Evolutionary conservation across 306 rosid species (phyloP).

Genomic region (Quercus cerris): DNA sequence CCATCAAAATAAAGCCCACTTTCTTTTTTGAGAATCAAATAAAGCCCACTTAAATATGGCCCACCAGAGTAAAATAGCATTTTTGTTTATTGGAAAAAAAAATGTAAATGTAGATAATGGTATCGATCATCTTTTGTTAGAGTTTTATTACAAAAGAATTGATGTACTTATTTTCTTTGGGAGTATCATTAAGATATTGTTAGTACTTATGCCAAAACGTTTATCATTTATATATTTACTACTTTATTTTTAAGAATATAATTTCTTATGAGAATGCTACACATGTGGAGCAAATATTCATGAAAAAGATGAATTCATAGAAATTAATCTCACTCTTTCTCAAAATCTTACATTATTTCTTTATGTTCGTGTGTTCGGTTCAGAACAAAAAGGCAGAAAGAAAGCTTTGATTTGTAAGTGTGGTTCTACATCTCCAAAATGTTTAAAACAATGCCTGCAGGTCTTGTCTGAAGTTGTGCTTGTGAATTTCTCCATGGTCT

Average conservation of each 20-base stretch:
- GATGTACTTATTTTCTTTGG: too few species aligned
- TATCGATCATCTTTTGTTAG: background rate
- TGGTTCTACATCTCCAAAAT: too few species aligned
- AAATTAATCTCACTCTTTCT: background rate
- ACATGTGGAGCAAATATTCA: background rate
- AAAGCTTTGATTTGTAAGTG: too few species aligned
- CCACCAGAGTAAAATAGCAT: background rate
- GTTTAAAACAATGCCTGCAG: too few species aligned
- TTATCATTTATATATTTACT: background rate
- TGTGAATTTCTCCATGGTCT: too few species aligned
- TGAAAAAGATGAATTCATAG: background rate
- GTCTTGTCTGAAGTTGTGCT: too few species aligned
- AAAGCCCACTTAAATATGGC: background rate
- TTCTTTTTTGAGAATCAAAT: too few species aligned
- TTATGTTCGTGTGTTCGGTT: background rate
- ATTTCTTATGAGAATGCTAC: background rate
- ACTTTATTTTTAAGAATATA: background rate
- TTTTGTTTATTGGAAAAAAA: too few species aligned
- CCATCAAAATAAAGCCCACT: background rate
- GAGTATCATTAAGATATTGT: too few species aligned
- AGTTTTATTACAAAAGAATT: background rate
- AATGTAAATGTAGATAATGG: too few species aligned
- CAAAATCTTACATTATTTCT: background rate
- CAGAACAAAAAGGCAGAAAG: too few species aligned
- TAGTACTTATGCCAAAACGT: background rate